Evolutionary conservation across 2,329 filamentous ascomycete species (phyloP).

Genomic region (Dothiorella sarmentorum): DNA sequence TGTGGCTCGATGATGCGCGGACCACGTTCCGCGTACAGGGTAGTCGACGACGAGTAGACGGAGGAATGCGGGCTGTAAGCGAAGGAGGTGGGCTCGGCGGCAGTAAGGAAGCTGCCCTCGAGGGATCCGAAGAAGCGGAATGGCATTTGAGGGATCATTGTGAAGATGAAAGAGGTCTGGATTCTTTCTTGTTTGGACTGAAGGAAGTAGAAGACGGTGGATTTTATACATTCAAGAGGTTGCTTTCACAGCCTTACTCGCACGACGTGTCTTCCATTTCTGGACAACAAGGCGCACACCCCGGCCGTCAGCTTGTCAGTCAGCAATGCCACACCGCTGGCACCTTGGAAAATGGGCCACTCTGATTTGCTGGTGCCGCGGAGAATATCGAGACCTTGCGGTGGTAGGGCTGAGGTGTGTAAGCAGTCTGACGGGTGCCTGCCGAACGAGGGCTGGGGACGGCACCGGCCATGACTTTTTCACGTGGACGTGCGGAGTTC

Average conservation of each 20-base stretch:
- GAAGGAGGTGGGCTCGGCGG: slow-evolving; percentile 1
- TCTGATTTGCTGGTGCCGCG: neutral
- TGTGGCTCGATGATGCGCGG: slow-evolving; percentile 5
- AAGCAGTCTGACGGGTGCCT: neutral
- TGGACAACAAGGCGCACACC: neutral
- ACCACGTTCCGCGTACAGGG: neutral
- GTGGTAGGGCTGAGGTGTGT: neutral
- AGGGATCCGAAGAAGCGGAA: slow-evolving; percentile 6
- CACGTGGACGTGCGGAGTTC: neutral
- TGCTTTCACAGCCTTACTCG: neutral
- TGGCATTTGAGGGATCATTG: slow-evolving; percentile 3
- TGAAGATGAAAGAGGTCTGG: too few relatives aligned
- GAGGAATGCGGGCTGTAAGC: slow-evolving; percentile 7
- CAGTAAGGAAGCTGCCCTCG: slow-evolving; percentile 9
- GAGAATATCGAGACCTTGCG: neutral
- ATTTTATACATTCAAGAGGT: too few relatives aligned
- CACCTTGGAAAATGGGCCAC: neutral
- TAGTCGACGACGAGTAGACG: neutral
- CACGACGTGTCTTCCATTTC: neutral
- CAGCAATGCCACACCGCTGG: slow-evolving; percentile 15
- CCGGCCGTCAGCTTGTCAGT: slow-evolving; percentile 9
- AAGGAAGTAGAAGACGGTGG: neutral
- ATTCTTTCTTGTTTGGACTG: neutral
- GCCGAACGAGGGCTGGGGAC: neutral
- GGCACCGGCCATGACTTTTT: neutral